Base-by-base conservation (phyloP, 768 basidiomycete species). In the Tricholoma terreum region DNA sequence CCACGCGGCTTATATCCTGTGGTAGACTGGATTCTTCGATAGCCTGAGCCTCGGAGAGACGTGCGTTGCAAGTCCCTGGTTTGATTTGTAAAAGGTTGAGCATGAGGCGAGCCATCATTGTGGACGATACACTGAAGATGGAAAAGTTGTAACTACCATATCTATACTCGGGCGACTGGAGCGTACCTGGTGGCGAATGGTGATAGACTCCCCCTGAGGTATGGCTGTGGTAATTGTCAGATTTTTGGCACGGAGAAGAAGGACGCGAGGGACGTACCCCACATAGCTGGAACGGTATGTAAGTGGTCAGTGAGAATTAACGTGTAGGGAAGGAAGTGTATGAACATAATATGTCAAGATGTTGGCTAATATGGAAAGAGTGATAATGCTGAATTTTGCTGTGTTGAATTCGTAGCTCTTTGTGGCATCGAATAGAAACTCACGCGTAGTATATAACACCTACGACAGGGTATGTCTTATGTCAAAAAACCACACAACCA, bases 301-400 rank as follows among this genome's bases (percentile, higher is more conserved):
- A 48, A 2, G 10, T 7, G 10, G 22, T 27, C 17, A 54, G 17
- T 12, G 10, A 19, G n/a, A 6, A 17, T 27, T 10, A 9, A 17
- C n/a, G 12, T 19, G 21, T 6, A 15, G 9, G 17, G 33, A 8
- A 14, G 3, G 34, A 36, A 24, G 21, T n/a, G 15, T 17, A 55
- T 35, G 22, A 33, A 69, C 63, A 60, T 69, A 68, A 61, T 68
- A 72, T n/a, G 71, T 69, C 34, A 72, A 34, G 50, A 71, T 70
- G 63, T 83, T 83, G 17, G 76, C 65, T 9, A 81, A 59, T 60
- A 79, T 80, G 14, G 76, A 77, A 5, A 77, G 57, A 1, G 73
- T 77, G 78, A 83, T 81, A 42, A 77, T 70, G 6, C 82, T 83
- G 38, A n/a, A 38, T 11, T 21, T 50, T 14, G 76, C 36, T 42